These are phyloP conservation scores for Fusarium penzigii DNA, from an alignment of 2,329 filamentous ascomycete species.

Conservation along the genomic window DNA sequence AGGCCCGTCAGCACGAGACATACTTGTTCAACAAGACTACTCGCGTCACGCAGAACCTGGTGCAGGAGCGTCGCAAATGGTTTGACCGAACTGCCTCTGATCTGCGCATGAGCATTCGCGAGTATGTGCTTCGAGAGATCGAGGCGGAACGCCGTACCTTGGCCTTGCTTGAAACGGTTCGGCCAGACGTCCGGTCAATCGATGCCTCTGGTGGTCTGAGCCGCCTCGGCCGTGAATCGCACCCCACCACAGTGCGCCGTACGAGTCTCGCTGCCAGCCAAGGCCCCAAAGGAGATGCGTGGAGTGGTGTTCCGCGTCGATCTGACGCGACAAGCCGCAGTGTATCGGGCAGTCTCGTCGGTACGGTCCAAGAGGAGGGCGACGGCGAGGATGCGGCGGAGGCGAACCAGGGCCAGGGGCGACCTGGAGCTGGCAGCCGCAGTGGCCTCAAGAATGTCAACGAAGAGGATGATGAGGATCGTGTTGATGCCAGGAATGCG, in stretches of 20 bases:
- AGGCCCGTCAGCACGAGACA: constrained; percentile 79
- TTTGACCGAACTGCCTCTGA: constrained; percentile 85
- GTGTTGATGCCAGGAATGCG: constrained; percentile 92
- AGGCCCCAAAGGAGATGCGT: constrained; percentile 96
- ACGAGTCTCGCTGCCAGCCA: constrained; percentile 82
- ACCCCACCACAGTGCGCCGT: constrained; percentile 69
- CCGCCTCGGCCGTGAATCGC: constrained; percentile 83
- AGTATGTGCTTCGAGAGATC: constrained; percentile 93
- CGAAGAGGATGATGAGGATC: constrained; percentile 89
- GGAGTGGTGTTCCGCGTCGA: constrained; percentile 89
- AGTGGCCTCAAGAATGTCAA: constrained; percentile 58
- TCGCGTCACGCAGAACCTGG: constrained; percentile 83
- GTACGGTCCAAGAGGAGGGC: constrained; percentile 64
- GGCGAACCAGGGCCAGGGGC: constrained; percentile 36
- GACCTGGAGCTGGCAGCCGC: constrained; percentile 41
- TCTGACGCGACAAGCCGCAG: constrained; percentile 77
- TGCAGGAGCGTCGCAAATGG: constrained; percentile 89
- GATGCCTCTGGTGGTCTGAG: constrained; percentile 88
- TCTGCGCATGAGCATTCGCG: constrained; percentile 78
- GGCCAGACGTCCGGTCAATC: constrained; percentile 90
- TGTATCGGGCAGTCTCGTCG: constrained; percentile 70
- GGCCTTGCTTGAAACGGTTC: constrained; percentile 88
- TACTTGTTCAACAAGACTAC: constrained; percentile 84
- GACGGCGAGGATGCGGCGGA: constrained; percentile 46
- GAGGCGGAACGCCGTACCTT: constrained; percentile 91